Base-by-base conservation (phyloP, 352 stramenopile species). In the Phytophthora hybrid region DNA sequence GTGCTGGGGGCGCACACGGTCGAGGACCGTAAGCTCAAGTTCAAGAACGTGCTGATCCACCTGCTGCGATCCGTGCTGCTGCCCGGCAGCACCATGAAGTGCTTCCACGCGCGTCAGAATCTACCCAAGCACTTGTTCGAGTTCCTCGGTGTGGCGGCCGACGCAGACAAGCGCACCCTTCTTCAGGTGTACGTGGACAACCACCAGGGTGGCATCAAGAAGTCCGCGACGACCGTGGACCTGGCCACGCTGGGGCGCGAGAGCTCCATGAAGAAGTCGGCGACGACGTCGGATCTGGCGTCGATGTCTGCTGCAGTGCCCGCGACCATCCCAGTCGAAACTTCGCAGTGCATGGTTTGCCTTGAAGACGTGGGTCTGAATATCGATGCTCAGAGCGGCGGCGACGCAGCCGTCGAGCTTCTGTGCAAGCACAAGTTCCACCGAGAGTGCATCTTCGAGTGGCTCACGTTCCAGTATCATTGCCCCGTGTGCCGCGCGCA, bases 361-460 rank as follows among this genome's bases (percentile, higher is more conserved):
- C 68, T 84, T 47, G 60, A 78, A 4, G 71, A 79, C 32, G 69
- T 77, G 52, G 76, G 66, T 11, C 59, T 69, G 23, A 66, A 80
- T 0, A 55, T 64, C 18, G 60, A 74, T 3, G 53, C 70, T 10
- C 51, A 70, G 18, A 57, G 23, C 23, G 23, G 23, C 23, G 23
- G 23, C 23, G 23, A 26, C 23, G 23, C 23, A 1, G 23, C 23
- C 23, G 23, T 26, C 23, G 23, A 26, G 23, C 23, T 26, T 3
- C 23, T 78, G 32, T 94, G 88, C 76, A 80, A 81, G 47, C 88
- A 94, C 69, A 74, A 77, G 34, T 94, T 93, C 74, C 88, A 93
- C 74, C 84, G 88, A 14, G 82, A 88, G 59, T 94, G 88, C 70
- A 78, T 94, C 32, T 92, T 90, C 51, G 83, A 92, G 77, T 94